phyloP scores from a whole-genome alignment of 805 yeast species.

The Saccharomycopsis oosterbeekiorum region DNA sequence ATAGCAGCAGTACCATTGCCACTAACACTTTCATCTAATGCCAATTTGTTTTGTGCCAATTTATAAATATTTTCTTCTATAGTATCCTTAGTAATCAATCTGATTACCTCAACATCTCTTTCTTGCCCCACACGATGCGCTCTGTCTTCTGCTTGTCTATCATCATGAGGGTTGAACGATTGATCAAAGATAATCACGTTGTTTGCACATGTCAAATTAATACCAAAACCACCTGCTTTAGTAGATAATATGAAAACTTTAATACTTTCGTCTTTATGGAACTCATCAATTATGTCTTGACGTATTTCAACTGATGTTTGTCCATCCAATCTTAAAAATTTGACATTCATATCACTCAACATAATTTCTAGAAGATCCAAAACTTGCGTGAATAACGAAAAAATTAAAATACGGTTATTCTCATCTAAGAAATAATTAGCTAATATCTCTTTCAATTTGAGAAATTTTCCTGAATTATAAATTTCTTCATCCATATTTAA shows the following conservation, averaged over 20 bases:
- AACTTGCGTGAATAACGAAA: constrained; percentile 88
- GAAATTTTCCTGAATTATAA: constrained; percentile 67
- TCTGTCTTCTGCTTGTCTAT: constrained; percentile 96
- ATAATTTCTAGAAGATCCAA: constrained; percentile 79
- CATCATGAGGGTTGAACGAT: constrained; percentile 96
- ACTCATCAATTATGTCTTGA: constrained; percentile 84
- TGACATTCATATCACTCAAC: constrained; percentile 50
- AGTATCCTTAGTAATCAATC: constrained; percentile 62
- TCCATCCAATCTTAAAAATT: constrained; percentile 87
- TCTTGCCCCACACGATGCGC: constrained; percentile 97
- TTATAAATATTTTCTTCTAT: constrained; percentile 84
- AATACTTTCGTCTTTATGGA: constrained; percentile 69
- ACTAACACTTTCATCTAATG: constrained; percentile 43
- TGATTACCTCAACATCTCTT: constrained; percentile 67
- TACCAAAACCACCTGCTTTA: constrained; percentile 98
- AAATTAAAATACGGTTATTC: constrained; percentile 64
- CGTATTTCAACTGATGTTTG: constrained; percentile 85
- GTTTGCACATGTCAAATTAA: constrained; percentile 91
- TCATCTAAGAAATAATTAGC: constrained; percentile 39
- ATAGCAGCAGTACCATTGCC: background rate
- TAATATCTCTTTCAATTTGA: constrained; percentile 46
- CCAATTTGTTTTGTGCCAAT: constrained; percentile 84
- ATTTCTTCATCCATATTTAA: constrained; percentile 47
- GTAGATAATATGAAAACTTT: constrained; percentile 87
- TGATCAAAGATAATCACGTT: constrained; percentile 87